Conservation (phyloP, 306 rosid genomes). For the Fagus crenata region DNA sequence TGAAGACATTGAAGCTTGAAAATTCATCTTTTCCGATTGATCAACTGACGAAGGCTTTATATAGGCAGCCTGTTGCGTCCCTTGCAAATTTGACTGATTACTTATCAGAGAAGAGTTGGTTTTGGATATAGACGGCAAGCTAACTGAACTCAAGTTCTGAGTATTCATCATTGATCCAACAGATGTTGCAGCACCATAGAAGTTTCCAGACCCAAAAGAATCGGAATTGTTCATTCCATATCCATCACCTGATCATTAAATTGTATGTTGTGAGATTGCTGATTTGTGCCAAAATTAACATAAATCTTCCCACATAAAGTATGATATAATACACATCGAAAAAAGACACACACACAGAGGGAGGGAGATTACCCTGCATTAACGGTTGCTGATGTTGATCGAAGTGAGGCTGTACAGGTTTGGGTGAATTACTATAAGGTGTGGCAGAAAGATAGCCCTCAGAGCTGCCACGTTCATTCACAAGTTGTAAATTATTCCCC, state of each 20-base stretch:
- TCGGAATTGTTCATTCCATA: conserved; percentile 65
- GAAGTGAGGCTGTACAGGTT: conserved; percentile 62
- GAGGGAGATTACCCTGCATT: conserved; percentile 61
- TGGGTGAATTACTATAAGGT: conserved; percentile 59
- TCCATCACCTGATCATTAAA: conserved; percentile 74
- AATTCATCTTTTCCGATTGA: conserved; percentile 74
- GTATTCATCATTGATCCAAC: conserved; percentile 74
- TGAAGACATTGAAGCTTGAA: conserved; percentile 59
- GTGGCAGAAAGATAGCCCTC: conserved; percentile 59
- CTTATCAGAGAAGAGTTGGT: conserved; percentile 50
- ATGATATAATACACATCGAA: not conserved
- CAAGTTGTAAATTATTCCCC: conserved; percentile 58
- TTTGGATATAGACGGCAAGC: conserved; percentile 59
- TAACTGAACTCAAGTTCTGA: conserved; percentile 64
- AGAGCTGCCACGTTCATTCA: conserved; percentile 61
- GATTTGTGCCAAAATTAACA: conserved; percentile 18
- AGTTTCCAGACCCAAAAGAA: conserved; percentile 69
- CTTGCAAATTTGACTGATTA: conserved; percentile 67
- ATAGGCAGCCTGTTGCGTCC: conserved; percentile 61
- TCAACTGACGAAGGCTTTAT: conserved; percentile 59
- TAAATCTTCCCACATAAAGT: not conserved
- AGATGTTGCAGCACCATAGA: conserved; percentile 57
- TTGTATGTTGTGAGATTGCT: conserved; percentile 29
- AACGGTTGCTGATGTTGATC: conserved; percentile 64
- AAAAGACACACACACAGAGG: conserved; percentile 20